phyloP scores from a whole-genome alignment of 805 yeast genomes.

The Sugiyamaella floridensis region DNA sequence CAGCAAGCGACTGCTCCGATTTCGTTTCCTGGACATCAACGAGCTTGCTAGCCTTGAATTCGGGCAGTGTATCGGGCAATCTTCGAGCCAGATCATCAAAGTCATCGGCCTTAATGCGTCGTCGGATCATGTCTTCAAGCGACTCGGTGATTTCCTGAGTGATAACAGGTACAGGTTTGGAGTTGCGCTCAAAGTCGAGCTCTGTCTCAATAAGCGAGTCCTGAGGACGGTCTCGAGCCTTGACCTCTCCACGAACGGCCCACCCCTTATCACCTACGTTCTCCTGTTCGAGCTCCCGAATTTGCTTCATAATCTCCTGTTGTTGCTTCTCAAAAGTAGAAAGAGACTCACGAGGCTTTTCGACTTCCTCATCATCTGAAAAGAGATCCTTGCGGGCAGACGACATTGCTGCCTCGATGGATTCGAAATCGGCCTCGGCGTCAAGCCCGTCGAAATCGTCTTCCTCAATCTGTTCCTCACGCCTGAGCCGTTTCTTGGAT shows the following conservation, averaged over 20 bases:
- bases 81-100: slow-evolving; percentile 83
- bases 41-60: slow-evolving; percentile 36
- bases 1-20: slow-evolving; percentile 83
- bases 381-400: slow-evolving; percentile 32
- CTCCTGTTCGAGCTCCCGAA: slow-evolving; percentile 72
- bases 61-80: slow-evolving; percentile 56
- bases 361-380: slow-evolving; percentile 48
- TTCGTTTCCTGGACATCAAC: slow-evolving; percentile 76
- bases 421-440: slow-evolving; percentile 20
- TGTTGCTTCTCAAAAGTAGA: slow-evolving; percentile 85
- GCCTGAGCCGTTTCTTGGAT: slow-evolving; percentile 4
- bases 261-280: slow-evolving; percentile 86
- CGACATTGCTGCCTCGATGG: slow-evolving; percentile 27
- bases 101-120: slow-evolving; percentile 64
- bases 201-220: slow-evolving; percentile 74
- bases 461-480: slow-evolving; percentile 10
- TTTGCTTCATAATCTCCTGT: slow-evolving; percentile 65
- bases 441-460: slow-evolving; percentile 23
- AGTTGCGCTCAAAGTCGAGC: slow-evolving; percentile 83
- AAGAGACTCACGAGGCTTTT: slow-evolving; percentile 40
- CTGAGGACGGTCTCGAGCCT: slow-evolving; percentile 69
- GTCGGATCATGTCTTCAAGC: slow-evolving; percentile 80
- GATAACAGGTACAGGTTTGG: slow-evolving; percentile 93
- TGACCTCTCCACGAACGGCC: slow-evolving; percentile 92
- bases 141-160: slow-evolving; percentile 83